Conservation (phyloP, 1,139 yeast genomes). For the Trichomonascaceae sp. region DNA sequence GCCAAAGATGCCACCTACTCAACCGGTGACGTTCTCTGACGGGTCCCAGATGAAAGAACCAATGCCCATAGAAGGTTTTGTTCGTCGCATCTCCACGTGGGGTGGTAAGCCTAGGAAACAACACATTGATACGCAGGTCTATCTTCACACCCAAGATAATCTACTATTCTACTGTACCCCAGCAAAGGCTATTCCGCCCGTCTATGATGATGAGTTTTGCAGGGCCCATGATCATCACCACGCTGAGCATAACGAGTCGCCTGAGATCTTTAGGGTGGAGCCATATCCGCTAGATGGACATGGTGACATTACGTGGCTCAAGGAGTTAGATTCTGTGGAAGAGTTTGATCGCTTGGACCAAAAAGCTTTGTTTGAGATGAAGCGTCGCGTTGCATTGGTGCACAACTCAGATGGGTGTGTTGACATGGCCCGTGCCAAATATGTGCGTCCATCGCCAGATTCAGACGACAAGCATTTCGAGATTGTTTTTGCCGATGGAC, state of each 20-base stretch:
- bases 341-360: constrained; percentile 41
- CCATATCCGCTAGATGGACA: constrained; percentile 35
- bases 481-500: constrained; percentile 36
- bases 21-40: constrained; percentile 16
- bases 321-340: constrained; percentile 20
- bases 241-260: constrained; percentile 1
- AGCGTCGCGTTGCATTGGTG: constrained; percentile 45
- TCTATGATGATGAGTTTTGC: constrained; percentile 23
- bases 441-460: background rate
- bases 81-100: constrained; percentile 43
- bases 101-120: constrained; percentile 32
- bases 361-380: constrained; percentile 47
- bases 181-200: constrained; percentile 48
- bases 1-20: constrained; percentile 35
- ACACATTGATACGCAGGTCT: constrained; percentile 41
- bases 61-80: constrained; percentile 61
- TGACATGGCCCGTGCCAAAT: constrained; percentile 29
- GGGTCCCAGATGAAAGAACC: constrained; percentile 36
- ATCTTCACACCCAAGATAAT: constrained; percentile 51
- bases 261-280: constrained; percentile 31
- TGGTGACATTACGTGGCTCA: constrained; percentile 52
- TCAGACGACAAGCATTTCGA: constrained; percentile 28
- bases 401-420: constrained; percentile 48
- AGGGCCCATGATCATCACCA: constrained; percentile 16
- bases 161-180: constrained; percentile 48